phyloP scores from a whole-genome alignment of 257 asterid species.

The Asclepias syriaca region DNA sequence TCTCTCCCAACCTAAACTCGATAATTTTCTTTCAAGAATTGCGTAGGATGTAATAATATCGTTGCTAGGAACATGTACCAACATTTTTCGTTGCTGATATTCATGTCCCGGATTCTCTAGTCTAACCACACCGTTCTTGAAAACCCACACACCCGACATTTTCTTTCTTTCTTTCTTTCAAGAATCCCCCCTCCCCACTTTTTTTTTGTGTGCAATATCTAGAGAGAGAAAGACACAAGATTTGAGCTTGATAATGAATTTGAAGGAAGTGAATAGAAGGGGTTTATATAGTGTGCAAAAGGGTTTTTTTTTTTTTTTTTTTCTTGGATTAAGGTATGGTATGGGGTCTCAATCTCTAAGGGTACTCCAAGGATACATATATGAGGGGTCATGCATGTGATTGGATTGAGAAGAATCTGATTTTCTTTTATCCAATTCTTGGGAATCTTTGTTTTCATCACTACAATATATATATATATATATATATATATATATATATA shows the following conservation, averaged over 20 bases:
- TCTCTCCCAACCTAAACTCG: conserved; percentile 44
- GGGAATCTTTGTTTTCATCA: conserved; percentile 21
- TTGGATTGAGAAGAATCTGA: conserved; percentile 54
- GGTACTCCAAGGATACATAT: conserved; percentile 22
- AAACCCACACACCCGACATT: conserved; percentile 47
- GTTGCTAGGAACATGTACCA: conserved; percentile 29
- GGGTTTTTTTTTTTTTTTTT: too few relatives aligned
- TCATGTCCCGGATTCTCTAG: conserved; percentile 33
- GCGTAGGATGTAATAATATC: conserved; percentile 37
- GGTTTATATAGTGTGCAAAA: conserved; percentile 9
- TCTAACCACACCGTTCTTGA: conserved; percentile 36
- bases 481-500: conserved; percentile 13
- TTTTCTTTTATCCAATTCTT: conserved; percentile 35
- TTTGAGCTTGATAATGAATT: not conserved
- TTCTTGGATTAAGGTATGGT: not conserved
- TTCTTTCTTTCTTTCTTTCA: not conserved
- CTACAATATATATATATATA: conserved; percentile 8
- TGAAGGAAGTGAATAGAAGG: not conserved
- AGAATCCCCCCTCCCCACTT: too few relatives aligned
- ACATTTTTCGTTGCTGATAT: conserved; percentile 30
- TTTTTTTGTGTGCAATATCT: not conserved
- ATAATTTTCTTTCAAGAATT: conserved; percentile 30
- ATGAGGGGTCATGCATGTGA: conserved; percentile 1
- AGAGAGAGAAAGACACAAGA: not conserved
- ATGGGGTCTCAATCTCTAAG: conserved; percentile 7